Conservation (phyloP, 2,329 filamentous ascomycete genomes). For the Aspergillus sp. region DNA sequence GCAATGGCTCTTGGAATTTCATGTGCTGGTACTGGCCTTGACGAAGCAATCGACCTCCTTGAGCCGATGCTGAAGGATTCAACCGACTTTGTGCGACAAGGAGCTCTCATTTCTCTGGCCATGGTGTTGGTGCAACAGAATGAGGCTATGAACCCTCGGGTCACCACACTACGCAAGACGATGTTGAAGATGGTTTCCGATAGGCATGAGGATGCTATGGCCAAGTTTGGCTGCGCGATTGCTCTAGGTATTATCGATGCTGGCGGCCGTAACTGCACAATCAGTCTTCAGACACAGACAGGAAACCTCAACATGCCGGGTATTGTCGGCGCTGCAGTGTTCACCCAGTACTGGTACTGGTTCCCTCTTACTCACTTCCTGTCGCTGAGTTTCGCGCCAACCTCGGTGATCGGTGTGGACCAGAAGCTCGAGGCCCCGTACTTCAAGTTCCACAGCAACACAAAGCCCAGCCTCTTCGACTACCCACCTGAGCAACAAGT, state of each 20-base stretch:
- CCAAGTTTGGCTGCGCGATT: conserved; percentile 93
- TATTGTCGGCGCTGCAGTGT: conserved; percentile 96
- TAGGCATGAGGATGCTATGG: conserved; percentile 98
- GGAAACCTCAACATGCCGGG: conserved; percentile 98
- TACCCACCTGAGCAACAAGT: conserved; percentile 96
- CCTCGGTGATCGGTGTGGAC: conserved; percentile 90
- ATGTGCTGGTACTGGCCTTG: conserved; percentile 90
- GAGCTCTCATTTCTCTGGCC: conserved; percentile 85
- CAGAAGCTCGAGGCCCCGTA: conserved; percentile 89
- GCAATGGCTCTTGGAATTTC: conserved; percentile 98
- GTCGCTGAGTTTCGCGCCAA: conserved; percentile 93
- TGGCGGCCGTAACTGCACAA: conserved; percentile 96
- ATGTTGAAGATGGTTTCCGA: conserved; percentile 92
- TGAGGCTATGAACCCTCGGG: conserved; percentile 97
- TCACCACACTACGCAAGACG: conserved; percentile 83
- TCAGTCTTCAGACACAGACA: conserved; percentile 94
- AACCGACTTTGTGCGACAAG: conserved; percentile 96
- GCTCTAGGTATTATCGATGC: conserved; percentile 97
- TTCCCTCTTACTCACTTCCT: conserved; percentile 98
- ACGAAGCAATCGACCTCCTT: conserved; percentile 92
- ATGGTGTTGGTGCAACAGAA: conserved; percentile 99
- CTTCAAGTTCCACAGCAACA: conserved; percentile 95
- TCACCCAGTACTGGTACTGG: conserved; percentile 99
- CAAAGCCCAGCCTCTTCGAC: conserved; percentile 91
- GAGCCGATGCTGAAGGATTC: conserved; percentile 99